Conservation (phyloP, 2,329 filamentous ascomycete genomes). For the Lasiodiplodia hormozganensis region DNA sequence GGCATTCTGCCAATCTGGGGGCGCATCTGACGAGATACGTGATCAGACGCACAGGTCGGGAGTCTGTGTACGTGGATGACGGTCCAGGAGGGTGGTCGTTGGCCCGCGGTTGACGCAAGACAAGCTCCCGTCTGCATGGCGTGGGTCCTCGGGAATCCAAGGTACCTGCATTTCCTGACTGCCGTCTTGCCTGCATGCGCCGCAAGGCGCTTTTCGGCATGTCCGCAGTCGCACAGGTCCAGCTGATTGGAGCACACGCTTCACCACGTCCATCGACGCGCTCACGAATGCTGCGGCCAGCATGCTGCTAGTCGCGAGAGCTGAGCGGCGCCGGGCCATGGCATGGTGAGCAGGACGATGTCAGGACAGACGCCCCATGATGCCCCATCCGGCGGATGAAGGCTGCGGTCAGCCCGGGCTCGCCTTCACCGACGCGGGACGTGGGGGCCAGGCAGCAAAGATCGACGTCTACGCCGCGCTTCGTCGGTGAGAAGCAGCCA, state of each 20-base stretch:
- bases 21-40: conserved; percentile 13
- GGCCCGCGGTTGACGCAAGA: conserved; percentile 18
- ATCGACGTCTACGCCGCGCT: not conserved
- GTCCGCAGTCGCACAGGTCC: conserved; percentile 5
- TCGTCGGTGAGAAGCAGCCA: conserved; percentile 9
- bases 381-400: conserved; percentile 8
- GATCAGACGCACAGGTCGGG: conserved; percentile 21
- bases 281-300: not conserved
- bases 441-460: conserved; percentile 15
- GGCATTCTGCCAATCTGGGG: not conserved
- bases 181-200: conserved; percentile 21
- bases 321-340: conserved; percentile 1
- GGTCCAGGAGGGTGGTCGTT: conserved; percentile 6
- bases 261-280: not conserved
- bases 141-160: conserved; percentile 13
- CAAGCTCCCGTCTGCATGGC: conserved; percentile 19
- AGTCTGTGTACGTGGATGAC: conserved; percentile 7
- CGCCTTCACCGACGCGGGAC: conserved; percentile 27
- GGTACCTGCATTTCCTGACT: conserved; percentile 24
- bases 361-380: conserved; percentile 11
- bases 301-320: not conserved
- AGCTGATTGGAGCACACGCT: not conserved
- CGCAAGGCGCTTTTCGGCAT: conserved; percentile 18
- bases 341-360: conserved; percentile 3
- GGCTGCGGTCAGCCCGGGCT: conserved; percentile 22